Conservation (phyloP, 2,329 filamentous ascomycete species). For the Aspergillus proliferans region DNA sequence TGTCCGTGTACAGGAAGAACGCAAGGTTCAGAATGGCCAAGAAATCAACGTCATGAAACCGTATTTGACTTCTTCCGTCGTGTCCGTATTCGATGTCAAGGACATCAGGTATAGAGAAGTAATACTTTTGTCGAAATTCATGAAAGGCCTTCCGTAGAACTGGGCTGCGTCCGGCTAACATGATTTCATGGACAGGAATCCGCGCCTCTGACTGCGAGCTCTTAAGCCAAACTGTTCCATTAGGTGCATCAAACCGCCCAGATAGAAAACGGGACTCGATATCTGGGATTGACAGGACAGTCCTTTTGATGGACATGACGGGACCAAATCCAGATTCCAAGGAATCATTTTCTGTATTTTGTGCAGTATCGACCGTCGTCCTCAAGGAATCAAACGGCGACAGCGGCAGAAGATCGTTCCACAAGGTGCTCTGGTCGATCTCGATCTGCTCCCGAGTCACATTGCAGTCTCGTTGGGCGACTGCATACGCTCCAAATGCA, state of each 20-base stretch:
- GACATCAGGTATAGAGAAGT: conserved; percentile 54
- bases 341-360: conserved; percentile 35
- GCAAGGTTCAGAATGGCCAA: conserved; percentile 73
- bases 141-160: conserved; percentile 59
- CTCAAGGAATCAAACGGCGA: conserved; percentile 61
- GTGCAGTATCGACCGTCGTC: conserved; percentile 34
- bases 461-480: conserved; percentile 75
- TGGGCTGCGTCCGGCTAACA: conserved; percentile 68
- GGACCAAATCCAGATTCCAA: conserved; percentile 10
- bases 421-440: conserved; percentile 62
- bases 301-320: conserved; percentile 30
- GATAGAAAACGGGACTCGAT: conserved; percentile 37
- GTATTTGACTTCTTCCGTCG: conserved; percentile 52
- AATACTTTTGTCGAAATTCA: conserved; percentile 50
- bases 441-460: conserved; percentile 67
- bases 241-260: conserved; percentile 15
- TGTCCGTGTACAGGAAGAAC: conserved; percentile 75
- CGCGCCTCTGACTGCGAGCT: conserved; percentile 61
- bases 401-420: conserved; percentile 66
- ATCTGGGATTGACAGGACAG: conserved; percentile 39
- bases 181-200: conserved; percentile 77
- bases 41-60: conserved; percentile 66
- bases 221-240: conserved; percentile 36
- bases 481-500: conserved; percentile 81
- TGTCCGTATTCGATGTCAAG: conserved; percentile 51